Conservation (phyloP, 352 stramenopile genomes). For the Peronospora tabacina region DNA sequence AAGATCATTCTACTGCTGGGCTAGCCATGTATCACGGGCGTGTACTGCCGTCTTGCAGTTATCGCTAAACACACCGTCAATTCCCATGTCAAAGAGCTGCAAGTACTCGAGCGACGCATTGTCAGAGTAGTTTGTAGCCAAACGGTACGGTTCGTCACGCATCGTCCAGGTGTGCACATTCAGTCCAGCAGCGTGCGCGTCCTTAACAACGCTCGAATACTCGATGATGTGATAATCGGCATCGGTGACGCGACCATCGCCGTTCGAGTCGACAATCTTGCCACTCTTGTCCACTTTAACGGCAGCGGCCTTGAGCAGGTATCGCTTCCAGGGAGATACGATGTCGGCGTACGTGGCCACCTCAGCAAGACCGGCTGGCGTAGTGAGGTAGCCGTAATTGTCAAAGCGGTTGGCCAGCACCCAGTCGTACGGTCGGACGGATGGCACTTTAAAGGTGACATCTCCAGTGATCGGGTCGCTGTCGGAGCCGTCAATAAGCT, state of each 20-base stretch:
- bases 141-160: conserved; percentile 54
- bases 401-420: conserved; percentile 42
- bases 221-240: conserved; percentile 50
- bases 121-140: conserved; percentile 55
- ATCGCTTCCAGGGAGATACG: conserved; percentile 80
- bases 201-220: conserved; percentile 36
- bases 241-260: conserved; percentile 50
- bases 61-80: conserved; percentile 61
- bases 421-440: conserved; percentile 59
- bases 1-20: conserved; percentile 19
- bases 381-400: conserved; percentile 48
- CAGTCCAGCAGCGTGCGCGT: conserved; percentile 45
- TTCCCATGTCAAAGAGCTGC: conserved; percentile 49
- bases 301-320: conserved; percentile 50
- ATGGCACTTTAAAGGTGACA: conserved; percentile 38
- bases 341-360: conserved; percentile 58
- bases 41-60: conserved; percentile 47
- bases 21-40: conserved; percentile 35
- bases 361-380: conserved; percentile 46
- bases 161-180: conserved; percentile 58
- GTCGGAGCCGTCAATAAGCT: conserved; percentile 63
- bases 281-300: conserved; percentile 34
- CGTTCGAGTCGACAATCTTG: conserved; percentile 50
- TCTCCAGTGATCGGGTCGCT: conserved; percentile 50
- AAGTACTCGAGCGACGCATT: conserved; percentile 57